Evolutionary conservation across 345 rosid species (phyloP).

Genomic region (Linum lewisii): DNA sequence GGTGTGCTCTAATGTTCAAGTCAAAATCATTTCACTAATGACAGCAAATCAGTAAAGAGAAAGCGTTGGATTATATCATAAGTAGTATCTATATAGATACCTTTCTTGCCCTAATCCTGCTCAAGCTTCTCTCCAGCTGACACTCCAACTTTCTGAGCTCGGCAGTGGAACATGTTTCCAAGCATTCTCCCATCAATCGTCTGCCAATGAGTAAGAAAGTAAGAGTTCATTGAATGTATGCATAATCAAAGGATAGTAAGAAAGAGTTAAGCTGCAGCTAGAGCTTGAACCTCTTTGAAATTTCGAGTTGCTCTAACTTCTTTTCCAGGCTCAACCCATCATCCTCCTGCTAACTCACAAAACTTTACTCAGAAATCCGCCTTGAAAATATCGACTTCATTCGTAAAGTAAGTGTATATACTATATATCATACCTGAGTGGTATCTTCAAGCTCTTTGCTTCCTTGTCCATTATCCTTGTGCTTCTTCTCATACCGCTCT

Average conservation of each 20-base stretch:
- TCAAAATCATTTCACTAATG: too few species aligned
- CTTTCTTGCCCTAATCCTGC: constrained; percentile 74
- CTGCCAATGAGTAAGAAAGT: constrained; percentile 22
- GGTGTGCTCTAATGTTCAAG: too few species aligned
- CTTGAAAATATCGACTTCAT: too few species aligned
- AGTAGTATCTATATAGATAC: constrained; percentile 17
- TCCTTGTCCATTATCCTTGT: background rate
- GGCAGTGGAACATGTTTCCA: constrained; percentile 52
- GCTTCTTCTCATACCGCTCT: constrained; percentile 1
- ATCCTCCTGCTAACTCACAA: background rate
- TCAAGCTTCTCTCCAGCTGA: constrained; percentile 65
- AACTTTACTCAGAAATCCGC: background rate
- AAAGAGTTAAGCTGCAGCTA: too few species aligned
- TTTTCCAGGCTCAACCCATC: background rate
- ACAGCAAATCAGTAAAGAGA: background rate
- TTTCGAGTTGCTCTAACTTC: constrained; percentile 5
- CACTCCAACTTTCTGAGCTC: constrained; percentile 64
- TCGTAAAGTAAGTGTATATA: too few species aligned
- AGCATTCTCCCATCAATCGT: constrained; percentile 59
- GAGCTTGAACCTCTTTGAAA: background rate
- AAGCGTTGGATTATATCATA: too few species aligned
- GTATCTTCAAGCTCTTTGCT: background rate
- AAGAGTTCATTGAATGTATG: background rate
- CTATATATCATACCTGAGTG: too few species aligned
- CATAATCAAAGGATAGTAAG: background rate